Evolutionary conservation across 305 asterid genomes (phyloP).

Genomic region (Ilex paraguariensis): DNA sequence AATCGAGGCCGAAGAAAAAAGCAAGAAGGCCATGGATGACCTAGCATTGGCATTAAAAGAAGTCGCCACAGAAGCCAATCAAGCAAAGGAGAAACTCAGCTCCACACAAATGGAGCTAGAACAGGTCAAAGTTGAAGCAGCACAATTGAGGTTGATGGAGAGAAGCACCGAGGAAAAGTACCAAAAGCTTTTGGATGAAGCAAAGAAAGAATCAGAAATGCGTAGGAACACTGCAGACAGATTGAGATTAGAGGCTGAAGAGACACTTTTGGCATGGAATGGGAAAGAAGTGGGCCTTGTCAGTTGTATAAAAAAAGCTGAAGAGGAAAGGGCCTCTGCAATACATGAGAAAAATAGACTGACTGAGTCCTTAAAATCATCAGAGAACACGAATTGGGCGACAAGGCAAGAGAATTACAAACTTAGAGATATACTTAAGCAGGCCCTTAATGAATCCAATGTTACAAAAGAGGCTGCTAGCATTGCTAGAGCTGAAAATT

Average conservation of each 20-base stretch:
- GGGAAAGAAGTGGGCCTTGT: conserved; percentile 80
- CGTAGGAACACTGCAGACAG: conserved; percentile 47
- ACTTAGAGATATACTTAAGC: conserved; percentile 75
- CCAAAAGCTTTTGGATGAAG: conserved; percentile 38
- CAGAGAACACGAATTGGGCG: conserved; percentile 41
- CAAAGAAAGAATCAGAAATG: conserved; percentile 45
- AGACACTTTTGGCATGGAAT: conserved; percentile 70
- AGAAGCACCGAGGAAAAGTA: conserved; percentile 31
- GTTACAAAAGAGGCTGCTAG: conserved; percentile 88
- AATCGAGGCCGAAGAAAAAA: conserved; percentile 62
- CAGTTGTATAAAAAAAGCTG: conserved; percentile 66
- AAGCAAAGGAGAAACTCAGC: conserved; percentile 45
- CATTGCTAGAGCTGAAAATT: conserved; percentile 75
- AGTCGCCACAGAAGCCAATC: conserved; percentile 66
- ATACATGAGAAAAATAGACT: conserved; percentile 41
- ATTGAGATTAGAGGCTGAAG: conserved; percentile 71
- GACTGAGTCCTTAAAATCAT: conserved; percentile 35
- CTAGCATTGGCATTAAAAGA: conserved; percentile 68
- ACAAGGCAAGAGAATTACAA: conserved; percentile 63
- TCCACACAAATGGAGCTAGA: conserved; percentile 32
- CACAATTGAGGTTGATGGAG: conserved; percentile 29
- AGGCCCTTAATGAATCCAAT: conserved; percentile 70
- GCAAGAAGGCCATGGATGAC: conserved; percentile 80
- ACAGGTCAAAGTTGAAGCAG: conserved; percentile 35
- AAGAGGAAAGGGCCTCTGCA: conserved; percentile 52